Evolutionary conservation across 805 yeast species (phyloP).

Genomic region (Ogataea salicorniae): DNA sequence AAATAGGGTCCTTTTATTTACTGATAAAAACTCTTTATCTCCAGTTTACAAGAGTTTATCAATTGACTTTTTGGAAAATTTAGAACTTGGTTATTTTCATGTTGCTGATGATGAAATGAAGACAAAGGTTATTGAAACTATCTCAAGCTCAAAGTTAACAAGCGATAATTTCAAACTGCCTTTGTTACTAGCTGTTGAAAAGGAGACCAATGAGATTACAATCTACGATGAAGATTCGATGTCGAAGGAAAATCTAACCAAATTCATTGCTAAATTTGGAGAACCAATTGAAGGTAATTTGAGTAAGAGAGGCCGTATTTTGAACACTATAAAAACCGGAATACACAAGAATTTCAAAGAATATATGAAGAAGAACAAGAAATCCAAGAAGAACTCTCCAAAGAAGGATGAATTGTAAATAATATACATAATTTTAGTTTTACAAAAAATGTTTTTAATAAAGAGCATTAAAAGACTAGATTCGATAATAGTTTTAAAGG

Average conservation of each 20-base stretch:
- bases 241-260: constrained; percentile 28
- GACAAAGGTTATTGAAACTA: constrained; percentile 10
- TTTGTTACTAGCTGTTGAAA: constrained; percentile 19
- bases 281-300: constrained; percentile 32
- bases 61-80: constrained; percentile 53
- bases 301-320: constrained; percentile 21
- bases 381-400: constrained; percentile 4
- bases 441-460: too few species aligned
- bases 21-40: constrained; percentile 44
- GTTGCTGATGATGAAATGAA: constrained; percentile 25
- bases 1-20: constrained; percentile 46
- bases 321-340: constrained; percentile 21
- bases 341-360: constrained; percentile 18
- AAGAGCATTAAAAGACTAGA: not conserved
- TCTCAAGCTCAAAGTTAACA: constrained; percentile 7
- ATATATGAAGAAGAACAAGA: constrained; percentile 20
- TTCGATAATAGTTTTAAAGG: too few species aligned
- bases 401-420: constrained; percentile 18
- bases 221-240: constrained; percentile 27
- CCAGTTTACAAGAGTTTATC: constrained; percentile 63
- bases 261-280: constrained; percentile 29
- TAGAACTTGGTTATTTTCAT: constrained; percentile 44
- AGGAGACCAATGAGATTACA: constrained; percentile 13
- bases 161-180: constrained; percentile 20
- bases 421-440: too few species aligned